These are phyloP conservation scores for Termitomyces sp. DNA, from an alignment of 1,284 basidiomycete genomes.

Conservation along the genomic window DNA sequence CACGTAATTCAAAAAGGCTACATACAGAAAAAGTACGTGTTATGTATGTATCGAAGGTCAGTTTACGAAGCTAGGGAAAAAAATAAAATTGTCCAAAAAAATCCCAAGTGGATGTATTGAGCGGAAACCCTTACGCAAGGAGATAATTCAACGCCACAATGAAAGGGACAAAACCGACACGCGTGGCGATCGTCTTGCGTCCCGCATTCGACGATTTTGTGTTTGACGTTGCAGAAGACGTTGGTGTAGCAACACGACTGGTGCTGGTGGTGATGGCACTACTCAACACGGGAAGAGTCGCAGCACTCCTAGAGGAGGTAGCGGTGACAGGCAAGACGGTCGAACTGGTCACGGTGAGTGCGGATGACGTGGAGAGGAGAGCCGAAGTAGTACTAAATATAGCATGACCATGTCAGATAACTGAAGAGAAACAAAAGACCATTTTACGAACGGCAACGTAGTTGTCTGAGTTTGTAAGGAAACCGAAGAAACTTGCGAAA, in stretches of 20 bases:
- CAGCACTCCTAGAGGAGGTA: slow-evolving; percentile 15
- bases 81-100: neutral
- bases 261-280: slow-evolving; percentile 11
- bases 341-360: slow-evolving; percentile 4
- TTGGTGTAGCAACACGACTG: slow-evolving; percentile 16
- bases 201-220: slow-evolving; percentile 28
- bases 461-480: slow-evolving; percentile 9
- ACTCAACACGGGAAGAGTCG: slow-evolving; percentile 9
- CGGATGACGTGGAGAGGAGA: slow-evolving; percentile 5
- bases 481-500: slow-evolving; percentile 21
- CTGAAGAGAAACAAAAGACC: neutral
- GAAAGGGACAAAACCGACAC: slow-evolving; percentile 25
- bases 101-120: neutral
- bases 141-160: slow-evolving; percentile 14
- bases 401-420: neutral
- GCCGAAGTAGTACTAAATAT: neutral
- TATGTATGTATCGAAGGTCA: neutral
- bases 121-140: slow-evolving; percentile 10
- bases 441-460: slow-evolving; percentile 8
- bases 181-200: slow-evolving; percentile 16
- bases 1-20: no score
- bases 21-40: neutral
- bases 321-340: slow-evolving; percentile 11
- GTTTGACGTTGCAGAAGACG: slow-evolving; percentile 20
- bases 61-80: neutral